These are phyloP conservation scores for Ramaria sp. DNA, from an alignment of 768 basidiomycete species.

Conservation along the genomic window DNA sequence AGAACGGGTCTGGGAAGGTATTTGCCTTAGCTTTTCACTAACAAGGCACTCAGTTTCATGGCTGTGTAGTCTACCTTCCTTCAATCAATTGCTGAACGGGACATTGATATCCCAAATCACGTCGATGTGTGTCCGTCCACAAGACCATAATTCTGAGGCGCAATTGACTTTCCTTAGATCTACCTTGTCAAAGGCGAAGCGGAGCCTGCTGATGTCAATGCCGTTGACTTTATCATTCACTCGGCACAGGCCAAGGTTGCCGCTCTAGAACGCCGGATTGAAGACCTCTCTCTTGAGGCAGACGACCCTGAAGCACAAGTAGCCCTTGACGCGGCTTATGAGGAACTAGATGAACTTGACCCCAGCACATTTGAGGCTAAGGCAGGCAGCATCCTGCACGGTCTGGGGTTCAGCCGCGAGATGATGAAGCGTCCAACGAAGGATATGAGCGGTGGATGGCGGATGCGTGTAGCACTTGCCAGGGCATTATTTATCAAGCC, in stretches of 20 bases:
- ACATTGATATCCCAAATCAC: slow-evolving; percentile 88
- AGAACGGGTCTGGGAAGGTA: slow-evolving; percentile 99
- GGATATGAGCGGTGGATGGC: slow-evolving; percentile 99
- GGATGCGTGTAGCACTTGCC: slow-evolving; percentile 96
- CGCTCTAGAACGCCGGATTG: slow-evolving; percentile 84
- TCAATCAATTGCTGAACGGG: slow-evolving; percentile 89
- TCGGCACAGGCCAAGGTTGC: slow-evolving; percentile 92
- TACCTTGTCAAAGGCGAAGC: slow-evolving; percentile 95
- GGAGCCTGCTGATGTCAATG: slow-evolving; percentile 90
- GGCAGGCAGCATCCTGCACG: slow-evolving; percentile 92
- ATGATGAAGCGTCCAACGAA: slow-evolving; percentile 98
- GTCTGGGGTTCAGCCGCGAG: slow-evolving; percentile 78
- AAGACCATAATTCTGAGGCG: not conserved
- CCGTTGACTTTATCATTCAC: slow-evolving; percentile 92
- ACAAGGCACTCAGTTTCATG: not conserved
- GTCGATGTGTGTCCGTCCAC: slow-evolving; percentile 48
- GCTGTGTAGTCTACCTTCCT: slow-evolving; percentile 81
- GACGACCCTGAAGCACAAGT: slow-evolving; percentile 74
- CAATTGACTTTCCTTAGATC: slow-evolving; percentile 32
- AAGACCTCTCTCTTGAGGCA: slow-evolving; percentile 74
- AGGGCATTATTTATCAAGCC: slow-evolving; percentile 95
- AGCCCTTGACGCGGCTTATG: slow-evolving; percentile 82
- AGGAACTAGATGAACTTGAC: slow-evolving; percentile 95
- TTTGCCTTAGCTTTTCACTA: slow-evolving; percentile 2
- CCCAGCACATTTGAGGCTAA: slow-evolving; percentile 92